phyloP scores from a whole-genome alignment of 495 filamentous ascomycete species.

The Echria macrotheca region DNA sequence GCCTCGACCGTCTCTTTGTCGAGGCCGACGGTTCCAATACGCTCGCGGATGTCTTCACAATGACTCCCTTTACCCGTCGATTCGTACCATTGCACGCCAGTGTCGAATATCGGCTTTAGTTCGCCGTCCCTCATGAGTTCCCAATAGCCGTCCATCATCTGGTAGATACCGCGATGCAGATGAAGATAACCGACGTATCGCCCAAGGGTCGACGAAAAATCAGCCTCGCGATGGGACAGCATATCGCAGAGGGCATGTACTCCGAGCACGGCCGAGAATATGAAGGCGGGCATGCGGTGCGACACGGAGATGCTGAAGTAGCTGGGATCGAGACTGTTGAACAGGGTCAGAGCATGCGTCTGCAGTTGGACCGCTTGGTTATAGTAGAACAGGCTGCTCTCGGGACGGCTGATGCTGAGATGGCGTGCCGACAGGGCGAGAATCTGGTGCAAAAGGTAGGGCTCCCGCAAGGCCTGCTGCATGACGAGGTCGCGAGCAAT shows the following conservation, averaged over 20 bases:
- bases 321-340: conserved; percentile 33
- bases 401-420: conserved; percentile 29
- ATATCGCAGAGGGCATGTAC: conserved; percentile 45
- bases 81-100: conserved; percentile 12
- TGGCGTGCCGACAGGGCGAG: conserved; percentile 44
- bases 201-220: conserved; percentile 36
- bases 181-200: conserved; percentile 36
- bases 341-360: conserved; percentile 40
- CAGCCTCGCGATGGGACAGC: conserved; percentile 21
- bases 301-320: conserved; percentile 18
- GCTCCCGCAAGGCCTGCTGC: conserved; percentile 19
- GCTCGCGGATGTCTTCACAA: conserved; percentile 20
- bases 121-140: conserved; percentile 18
- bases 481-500: conserved; percentile 12
- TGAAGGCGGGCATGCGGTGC: conserved; percentile 38
- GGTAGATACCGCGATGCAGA: conserved; percentile 41
- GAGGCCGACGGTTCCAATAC: conserved; percentile 4
- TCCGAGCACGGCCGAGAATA: conserved; percentile 46
- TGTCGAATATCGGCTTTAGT: conserved; percentile 21
- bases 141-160: conserved; percentile 23
- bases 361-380: conserved; percentile 45
- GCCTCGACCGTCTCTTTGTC: conserved; percentile 7
- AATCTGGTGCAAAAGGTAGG: conserved; percentile 40
- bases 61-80: conserved; percentile 16
- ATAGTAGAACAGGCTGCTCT: conserved; percentile 31